Evolutionary conservation across 139 green algal species (phyloP), one percentile per base, ranked within the genome.

Genomic region (Micractinium sp.): DNA sequence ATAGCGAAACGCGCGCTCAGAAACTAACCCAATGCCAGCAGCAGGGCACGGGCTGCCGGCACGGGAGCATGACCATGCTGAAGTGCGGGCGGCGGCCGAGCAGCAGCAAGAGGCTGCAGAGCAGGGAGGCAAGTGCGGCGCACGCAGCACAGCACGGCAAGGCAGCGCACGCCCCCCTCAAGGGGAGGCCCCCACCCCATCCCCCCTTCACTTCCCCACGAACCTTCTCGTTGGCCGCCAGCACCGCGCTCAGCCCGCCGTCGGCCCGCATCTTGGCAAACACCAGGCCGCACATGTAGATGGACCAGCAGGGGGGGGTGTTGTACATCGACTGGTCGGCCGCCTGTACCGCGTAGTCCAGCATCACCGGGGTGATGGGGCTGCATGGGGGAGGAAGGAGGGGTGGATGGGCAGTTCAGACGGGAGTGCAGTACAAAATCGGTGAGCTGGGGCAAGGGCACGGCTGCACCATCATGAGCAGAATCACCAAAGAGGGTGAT

Each of bases 201-300:
- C 38, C 77, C 77, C 13, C 15, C 77, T 33, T 15, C 77, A 36
- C 41, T 31, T 16, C 29, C 31, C 61, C 33, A 3, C 85, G 4
- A 20, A 86, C 86, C 86, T 82, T 78, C 63, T 93, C 41, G 66
- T 95, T 95, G 56, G 66, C 39, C 38, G 83, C 61, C 60, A 91
- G 20, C 41, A 91, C 83, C 1, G 89, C 92, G 27, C 87, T 23
- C 39, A 95, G 87, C 36, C 93, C 93, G 29, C 93, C 93, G 36
- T 90, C 71, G 29, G 36, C 60, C 0, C 99, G 81, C 78, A 99
- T 95, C 78, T 99, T 94, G n/a, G 96, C 91, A 91, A 99, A 99
- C 4, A 99, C 97, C 0, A 99, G 94, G 80, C 98, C 97, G 90
- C 96, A 99, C 14, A 99, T 95, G 94, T 99, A 99, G 90, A 99